Evolutionary conservation across 2,329 filamentous ascomycete genomes (phyloP).

Genomic region (Cercospora sp.): DNA sequence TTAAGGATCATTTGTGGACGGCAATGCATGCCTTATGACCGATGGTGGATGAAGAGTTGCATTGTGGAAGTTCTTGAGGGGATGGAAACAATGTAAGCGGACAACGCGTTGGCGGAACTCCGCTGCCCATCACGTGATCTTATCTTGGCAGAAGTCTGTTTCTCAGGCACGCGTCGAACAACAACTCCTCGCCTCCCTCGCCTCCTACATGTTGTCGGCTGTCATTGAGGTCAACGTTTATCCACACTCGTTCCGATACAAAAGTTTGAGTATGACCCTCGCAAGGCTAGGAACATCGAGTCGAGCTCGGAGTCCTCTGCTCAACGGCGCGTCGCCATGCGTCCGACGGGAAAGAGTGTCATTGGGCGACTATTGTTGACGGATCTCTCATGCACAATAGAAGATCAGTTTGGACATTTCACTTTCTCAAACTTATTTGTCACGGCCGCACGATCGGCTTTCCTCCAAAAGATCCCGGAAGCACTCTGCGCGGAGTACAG

Average conservation of each 20-base stretch:
- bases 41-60: not conserved
- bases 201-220: not conserved
- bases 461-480: not conserved
- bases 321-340: not conserved
- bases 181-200: not conserved
- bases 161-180: not conserved
- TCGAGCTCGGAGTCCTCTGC: not conserved
- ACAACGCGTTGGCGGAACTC: not conserved
- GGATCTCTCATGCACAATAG: not conserved
- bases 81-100: not conserved
- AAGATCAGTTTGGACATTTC: not conserved
- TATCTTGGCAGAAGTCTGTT: not conserved
- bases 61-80: not conserved
- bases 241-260: not conserved
- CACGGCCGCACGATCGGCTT: not conserved
- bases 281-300: not conserved
- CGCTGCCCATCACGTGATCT: not conserved
- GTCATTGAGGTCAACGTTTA: not conserved
- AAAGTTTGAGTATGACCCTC: not conserved
- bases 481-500: not conserved
- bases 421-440: not conserved
- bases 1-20: not conserved
- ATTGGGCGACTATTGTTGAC: not conserved
- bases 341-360: not conserved
- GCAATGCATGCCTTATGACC: not conserved